Percentiles rank a stretch among this genome's conserved stretches.
phyloP scores from a whole-genome alignment of 2,329 filamentous ascomycete species.

The Fusarium phyllophilum region DNA sequence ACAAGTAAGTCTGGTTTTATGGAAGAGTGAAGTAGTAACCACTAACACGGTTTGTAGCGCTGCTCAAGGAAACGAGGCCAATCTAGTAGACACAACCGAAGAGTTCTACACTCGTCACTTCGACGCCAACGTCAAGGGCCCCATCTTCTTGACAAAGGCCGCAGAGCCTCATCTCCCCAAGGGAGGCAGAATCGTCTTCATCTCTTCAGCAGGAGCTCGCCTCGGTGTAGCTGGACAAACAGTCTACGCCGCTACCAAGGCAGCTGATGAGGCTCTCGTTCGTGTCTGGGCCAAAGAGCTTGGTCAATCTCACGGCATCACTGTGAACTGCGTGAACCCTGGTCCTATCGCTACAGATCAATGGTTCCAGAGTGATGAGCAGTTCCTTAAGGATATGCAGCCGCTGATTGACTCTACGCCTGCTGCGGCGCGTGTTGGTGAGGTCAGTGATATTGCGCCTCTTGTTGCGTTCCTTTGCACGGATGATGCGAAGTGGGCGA shows the following conservation, averaged over 20 bases:
- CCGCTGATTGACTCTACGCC: neutral
- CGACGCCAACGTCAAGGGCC: neutral
- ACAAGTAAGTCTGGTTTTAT: neutral
- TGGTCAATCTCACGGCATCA: constrained; percentile 43
- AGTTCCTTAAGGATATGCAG: constrained; percentile 45
- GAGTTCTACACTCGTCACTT: neutral
- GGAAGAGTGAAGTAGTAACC: neutral
- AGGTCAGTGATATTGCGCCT: neutral
- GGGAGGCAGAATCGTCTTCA: neutral
- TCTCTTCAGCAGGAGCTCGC: neutral
- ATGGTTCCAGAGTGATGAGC: constrained; percentile 42
- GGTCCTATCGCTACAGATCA: constrained; percentile 44
- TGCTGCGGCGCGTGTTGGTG: neutral
- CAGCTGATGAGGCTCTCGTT: neutral
- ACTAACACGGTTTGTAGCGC: neutral
- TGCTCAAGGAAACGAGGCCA: neutral
- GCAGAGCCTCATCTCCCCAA: neutral
- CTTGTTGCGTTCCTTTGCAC: neutral
- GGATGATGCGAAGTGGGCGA: neutral
- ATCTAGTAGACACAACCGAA: neutral
- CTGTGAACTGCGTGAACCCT: constrained; percentile 48
- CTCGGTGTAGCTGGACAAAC: neutral
- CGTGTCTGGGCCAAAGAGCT: constrained; percentile 35
- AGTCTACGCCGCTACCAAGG: neutral
- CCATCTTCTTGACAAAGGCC: neutral